phyloP scores from a whole-genome alignment of 352 stramenopile species.

The Phytopythium aichiense region DNA sequence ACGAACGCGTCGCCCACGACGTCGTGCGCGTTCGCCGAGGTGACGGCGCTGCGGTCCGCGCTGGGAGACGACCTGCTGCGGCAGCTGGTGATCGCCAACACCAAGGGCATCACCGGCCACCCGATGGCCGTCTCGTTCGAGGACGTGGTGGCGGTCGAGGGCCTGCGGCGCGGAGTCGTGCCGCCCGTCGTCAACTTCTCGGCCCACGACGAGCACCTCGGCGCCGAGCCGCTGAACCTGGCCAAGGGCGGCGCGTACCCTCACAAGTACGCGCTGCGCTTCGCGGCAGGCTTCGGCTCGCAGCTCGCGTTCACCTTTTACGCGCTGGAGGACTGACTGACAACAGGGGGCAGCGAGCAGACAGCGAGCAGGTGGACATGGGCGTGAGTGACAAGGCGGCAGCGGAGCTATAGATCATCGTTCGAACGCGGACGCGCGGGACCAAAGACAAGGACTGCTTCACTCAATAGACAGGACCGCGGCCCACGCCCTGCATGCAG shows the following conservation, averaged over 20 bases:
- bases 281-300: constrained; percentile 94
- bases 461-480: neutral
- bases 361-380: neutral
- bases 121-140: constrained; percentile 97
- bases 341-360: neutral
- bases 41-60: constrained; percentile 56
- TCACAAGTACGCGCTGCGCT: constrained; percentile 93
- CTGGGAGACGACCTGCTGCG: constrained; percentile 67
- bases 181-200: constrained; percentile 92
- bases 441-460: neutral
- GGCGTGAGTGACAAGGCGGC: neutral
- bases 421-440: neutral
- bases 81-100: constrained; percentile 88
- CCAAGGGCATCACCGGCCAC: constrained; percentile 95
- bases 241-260: constrained; percentile 55
- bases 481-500: neutral
- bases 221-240: constrained; percentile 44
- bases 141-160: constrained; percentile 93
- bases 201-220: constrained; percentile 72
- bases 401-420: neutral
- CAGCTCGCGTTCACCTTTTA: constrained; percentile 97
- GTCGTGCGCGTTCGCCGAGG: constrained; percentile 95
- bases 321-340: constrained; percentile 35
- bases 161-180: constrained; percentile 79
- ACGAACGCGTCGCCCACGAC: constrained; percentile 92